Percentiles rank a stretch among this genome's conserved stretches.
phyloP scores from a whole-genome alignment of 352 stramenopile species.

The Pythium utonaiense region DNA sequence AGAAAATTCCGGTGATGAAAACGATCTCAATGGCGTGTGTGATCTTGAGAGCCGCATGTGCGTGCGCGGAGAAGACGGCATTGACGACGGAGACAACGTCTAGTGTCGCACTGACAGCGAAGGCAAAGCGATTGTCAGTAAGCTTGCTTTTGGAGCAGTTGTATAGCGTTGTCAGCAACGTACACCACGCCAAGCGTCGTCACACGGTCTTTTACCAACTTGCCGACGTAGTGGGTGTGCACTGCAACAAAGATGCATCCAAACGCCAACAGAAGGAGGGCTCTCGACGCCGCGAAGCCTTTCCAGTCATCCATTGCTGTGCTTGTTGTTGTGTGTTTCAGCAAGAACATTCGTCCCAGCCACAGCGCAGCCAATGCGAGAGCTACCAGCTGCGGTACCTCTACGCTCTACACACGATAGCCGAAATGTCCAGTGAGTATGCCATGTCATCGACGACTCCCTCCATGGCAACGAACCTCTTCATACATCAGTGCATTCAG shows the following conservation, averaged over 20 bases:
- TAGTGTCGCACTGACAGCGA: neutral
- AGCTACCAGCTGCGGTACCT: conserved; percentile 26
- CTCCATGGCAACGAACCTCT: conserved; percentile 38
- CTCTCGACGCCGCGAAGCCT: neutral
- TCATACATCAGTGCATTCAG: conserved; percentile 44
- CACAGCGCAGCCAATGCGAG: conserved; percentile 33
- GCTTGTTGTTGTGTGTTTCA: neutral
- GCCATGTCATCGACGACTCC: no score
- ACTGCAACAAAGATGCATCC: neutral
- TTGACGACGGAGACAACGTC: neutral
- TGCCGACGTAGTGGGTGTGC: neutral
- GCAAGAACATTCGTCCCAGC: conserved; percentile 31
- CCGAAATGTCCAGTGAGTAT: neutral
- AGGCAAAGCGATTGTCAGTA: no score
- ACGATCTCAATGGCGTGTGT: conserved; percentile 4
- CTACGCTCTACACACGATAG: conserved; percentile 23
- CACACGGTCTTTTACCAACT: neutral
- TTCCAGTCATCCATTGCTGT: neutral
- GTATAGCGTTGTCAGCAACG: no score
- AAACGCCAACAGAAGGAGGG: neutral
- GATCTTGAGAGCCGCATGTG: neutral
- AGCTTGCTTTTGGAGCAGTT: no score
- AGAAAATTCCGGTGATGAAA: conserved; percentile 34
- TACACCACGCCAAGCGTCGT: neutral
- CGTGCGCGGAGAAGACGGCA: neutral